phyloP scores from a whole-genome alignment of 1,284 basidiomycete species.

The Cryptococcus sp. region DNA sequence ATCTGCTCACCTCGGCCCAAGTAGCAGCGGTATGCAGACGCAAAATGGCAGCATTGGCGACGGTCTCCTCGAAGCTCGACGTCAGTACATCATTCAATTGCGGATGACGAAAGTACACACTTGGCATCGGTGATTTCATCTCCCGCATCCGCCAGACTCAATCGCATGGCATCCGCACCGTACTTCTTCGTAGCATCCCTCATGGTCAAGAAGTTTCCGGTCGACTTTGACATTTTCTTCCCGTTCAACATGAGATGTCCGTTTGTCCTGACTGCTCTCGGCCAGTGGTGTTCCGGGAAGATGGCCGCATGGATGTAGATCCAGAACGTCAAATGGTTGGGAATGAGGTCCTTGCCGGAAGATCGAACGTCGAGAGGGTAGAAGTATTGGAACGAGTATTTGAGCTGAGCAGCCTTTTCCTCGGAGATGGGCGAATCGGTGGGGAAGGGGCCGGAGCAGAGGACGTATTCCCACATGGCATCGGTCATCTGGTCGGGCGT shows the following conservation, averaged over 20 bases:
- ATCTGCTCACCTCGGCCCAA: conserved; percentile 75
- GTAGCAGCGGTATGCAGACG: conserved; percentile 83
- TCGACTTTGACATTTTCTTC: conserved; percentile 98
- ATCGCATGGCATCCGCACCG: conserved; percentile 63
- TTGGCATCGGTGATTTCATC: conserved; percentile 86
- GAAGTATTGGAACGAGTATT: conserved; percentile 93
- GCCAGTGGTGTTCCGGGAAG: conserved; percentile 93
- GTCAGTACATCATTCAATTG: conserved; percentile 1
- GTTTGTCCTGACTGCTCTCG: conserved; percentile 84
- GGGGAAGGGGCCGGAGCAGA: conserved; percentile 72
- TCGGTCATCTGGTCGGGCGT: conserved; percentile 90
- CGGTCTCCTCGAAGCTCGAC: conserved; percentile 96
- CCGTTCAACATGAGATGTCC: conserved; percentile 98
- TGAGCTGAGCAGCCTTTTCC: conserved; percentile 77
- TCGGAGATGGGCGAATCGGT: conserved; percentile 55
- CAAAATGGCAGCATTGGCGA: conserved; percentile 94
- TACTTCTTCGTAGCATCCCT: conserved; percentile 48
- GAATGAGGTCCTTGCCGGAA: conserved; percentile 97
- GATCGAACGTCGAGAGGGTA: conserved; percentile 98
- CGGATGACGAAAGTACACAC: conserved; percentile 15
- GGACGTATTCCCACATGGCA: conserved; percentile 94
- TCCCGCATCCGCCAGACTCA: conserved; percentile 92
- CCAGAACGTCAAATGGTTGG: conserved; percentile 93
- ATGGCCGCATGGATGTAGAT: conserved; percentile 92
- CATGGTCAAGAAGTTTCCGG: conserved; percentile 54